A percentile compares a stretch with the other conserved stretches of the same genome.
Conservation (phyloP, 2,329 filamentous ascomycete genomes). For the Ascosphaera apis region DNA sequence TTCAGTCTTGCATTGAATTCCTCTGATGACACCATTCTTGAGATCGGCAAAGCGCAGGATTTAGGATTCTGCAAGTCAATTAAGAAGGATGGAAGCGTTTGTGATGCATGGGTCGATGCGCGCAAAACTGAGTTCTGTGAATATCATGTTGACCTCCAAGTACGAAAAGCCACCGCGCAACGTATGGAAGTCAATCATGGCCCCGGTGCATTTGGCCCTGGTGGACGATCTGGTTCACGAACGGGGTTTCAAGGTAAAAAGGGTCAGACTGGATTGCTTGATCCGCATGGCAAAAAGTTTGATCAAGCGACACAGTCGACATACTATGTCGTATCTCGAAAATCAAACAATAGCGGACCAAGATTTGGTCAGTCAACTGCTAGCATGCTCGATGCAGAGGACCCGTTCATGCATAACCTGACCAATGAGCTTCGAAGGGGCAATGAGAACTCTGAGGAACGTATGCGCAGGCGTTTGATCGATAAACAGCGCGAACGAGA, state of each 20-base stretch:
- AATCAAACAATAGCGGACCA: slow-evolving; percentile 7
- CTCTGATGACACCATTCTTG: slow-evolving; percentile 70
- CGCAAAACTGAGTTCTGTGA: slow-evolving; percentile 80
- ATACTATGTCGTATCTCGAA: slow-evolving; percentile 21
- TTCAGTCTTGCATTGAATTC: slow-evolving; percentile 74
- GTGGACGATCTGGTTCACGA: slow-evolving; percentile 17
- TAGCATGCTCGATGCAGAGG: slow-evolving; percentile 18
- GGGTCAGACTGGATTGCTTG: not conserved
- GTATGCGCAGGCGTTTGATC: slow-evolving; percentile 19
- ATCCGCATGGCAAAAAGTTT: slow-evolving; percentile 8
- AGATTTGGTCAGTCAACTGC: slow-evolving; percentile 15
- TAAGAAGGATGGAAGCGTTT: slow-evolving; percentile 63
- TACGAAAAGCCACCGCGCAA: slow-evolving; percentile 44
- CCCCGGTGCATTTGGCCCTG: slow-evolving; percentile 26
- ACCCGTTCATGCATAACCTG: slow-evolving; percentile 19
- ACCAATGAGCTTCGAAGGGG: slow-evolving; percentile 16
- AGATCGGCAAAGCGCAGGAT: slow-evolving; percentile 66
- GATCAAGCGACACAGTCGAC: slow-evolving; percentile 19
- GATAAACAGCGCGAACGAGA: slow-evolving; percentile 22
- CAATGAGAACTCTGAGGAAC: slow-evolving; percentile 18
- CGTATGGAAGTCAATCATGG: slow-evolving; percentile 63
- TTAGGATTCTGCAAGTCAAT: slow-evolving; percentile 69
- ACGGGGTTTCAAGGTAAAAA: slow-evolving; percentile 17
- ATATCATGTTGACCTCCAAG: slow-evolving; percentile 65
- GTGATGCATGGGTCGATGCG: slow-evolving; percentile 66